phyloP scores from a whole-genome alignment of 2,329 filamentous ascomycete genomes.

The Penicillium sp. region DNA sequence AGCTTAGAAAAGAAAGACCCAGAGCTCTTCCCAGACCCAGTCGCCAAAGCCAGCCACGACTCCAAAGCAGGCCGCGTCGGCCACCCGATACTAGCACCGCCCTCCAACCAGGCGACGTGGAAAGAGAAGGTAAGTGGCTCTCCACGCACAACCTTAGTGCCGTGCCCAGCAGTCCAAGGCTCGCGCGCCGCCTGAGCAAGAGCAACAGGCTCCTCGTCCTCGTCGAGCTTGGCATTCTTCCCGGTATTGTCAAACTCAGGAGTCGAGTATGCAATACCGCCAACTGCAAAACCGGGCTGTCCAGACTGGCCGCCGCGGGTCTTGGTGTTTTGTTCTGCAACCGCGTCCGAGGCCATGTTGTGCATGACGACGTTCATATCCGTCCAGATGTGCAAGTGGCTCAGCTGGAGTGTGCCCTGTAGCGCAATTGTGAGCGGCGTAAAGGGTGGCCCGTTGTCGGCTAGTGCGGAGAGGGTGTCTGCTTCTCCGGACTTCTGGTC shows the following conservation, averaged over 20 bases:
- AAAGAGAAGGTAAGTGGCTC: slow-evolving; percentile 77
- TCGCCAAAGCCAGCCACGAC: slow-evolving; percentile 16
- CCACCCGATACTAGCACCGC: slow-evolving; percentile 38
- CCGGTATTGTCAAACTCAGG: slow-evolving; percentile 60
- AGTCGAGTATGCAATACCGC: slow-evolving; percentile 81
- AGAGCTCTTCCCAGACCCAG: slow-evolving; percentile 6
- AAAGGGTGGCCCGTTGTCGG: slow-evolving; percentile 34
- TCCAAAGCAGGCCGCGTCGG: slow-evolving; percentile 19
- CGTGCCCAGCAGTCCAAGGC: slow-evolving; percentile 48
- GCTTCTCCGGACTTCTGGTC: slow-evolving; percentile 48
- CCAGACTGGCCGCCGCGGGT: slow-evolving; percentile 40
- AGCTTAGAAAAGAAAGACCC: slow-evolving; percentile 27
- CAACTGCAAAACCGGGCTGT: slow-evolving; percentile 74
- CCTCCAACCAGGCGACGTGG: slow-evolving; percentile 69
- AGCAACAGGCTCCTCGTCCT: slow-evolving; percentile 45
- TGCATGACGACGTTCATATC: slow-evolving; percentile 87
- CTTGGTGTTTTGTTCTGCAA: slow-evolving; percentile 51
- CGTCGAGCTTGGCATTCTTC: slow-evolving; percentile 13
- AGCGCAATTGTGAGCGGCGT: slow-evolving; percentile 86
- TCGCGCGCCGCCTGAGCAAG: slow-evolving; percentile 43
- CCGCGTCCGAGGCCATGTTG: slow-evolving; percentile 33
- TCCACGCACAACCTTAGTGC: slow-evolving; percentile 73
- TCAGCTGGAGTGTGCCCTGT: slow-evolving; percentile 81
- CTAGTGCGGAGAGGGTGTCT: slow-evolving; percentile 39
- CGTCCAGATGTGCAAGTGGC: slow-evolving; percentile 86